phyloP scores from a whole-genome alignment of 805 yeast genomes.

The Spathaspora gorwiae region DNA sequence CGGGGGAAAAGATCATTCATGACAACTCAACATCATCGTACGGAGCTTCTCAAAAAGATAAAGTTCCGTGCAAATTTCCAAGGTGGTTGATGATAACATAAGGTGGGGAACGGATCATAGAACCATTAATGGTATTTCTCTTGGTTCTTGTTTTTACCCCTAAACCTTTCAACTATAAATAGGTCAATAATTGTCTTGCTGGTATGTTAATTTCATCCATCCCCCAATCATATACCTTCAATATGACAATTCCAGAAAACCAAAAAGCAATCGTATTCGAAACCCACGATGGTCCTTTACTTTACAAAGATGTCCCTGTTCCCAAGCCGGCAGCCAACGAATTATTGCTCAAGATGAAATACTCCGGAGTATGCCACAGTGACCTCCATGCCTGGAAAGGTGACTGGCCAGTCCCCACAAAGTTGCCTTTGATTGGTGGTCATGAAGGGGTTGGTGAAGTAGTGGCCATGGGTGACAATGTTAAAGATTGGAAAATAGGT shows the following conservation, averaged over 20 bases:
- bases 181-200: no score
- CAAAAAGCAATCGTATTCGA: constrained; percentile 38
- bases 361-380: constrained; percentile 92
- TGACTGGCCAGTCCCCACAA: constrained; percentile 81
- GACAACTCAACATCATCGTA: no score
- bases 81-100: no score
- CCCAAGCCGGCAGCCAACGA: constrained; percentile 77
- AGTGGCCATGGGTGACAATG: constrained; percentile 69
- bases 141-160: no score
- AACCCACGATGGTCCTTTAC: constrained; percentile 34
- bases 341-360: constrained; percentile 74
- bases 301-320: constrained; percentile 65
- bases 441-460: constrained; percentile 89
- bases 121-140: no score
- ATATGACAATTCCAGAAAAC: constrained; percentile 22
- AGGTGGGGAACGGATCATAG: no score
- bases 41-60: no score
- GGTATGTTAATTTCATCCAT: no score
- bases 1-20: no score
- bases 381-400: constrained; percentile 94
- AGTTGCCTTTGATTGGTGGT: constrained; percentile 78
- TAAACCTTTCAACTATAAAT: no score
- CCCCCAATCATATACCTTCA: not conserved
- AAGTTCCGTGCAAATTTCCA: no score
- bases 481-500: constrained; percentile 68